phyloP scores from a whole-genome alignment of 2,329 filamentous ascomycete species.

The Stemphylium lycopersici region DNA sequence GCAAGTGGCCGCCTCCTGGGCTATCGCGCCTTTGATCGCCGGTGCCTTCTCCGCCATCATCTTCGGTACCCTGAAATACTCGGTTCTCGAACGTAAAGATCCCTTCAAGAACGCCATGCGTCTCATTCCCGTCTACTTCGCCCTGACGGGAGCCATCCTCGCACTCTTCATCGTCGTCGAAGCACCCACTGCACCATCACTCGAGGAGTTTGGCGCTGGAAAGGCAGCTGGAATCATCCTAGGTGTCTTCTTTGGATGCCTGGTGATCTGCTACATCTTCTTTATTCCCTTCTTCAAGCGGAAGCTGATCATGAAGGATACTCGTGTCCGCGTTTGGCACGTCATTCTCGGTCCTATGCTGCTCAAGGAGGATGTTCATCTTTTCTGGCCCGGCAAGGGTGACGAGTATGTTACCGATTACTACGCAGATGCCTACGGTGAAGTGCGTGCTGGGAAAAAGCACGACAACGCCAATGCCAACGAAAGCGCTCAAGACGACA shows the following conservation, averaged over 20 bases:
- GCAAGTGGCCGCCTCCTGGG: slow-evolving; percentile 54
- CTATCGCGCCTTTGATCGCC: slow-evolving; percentile 57
- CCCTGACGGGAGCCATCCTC: slow-evolving; percentile 56
- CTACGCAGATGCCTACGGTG: slow-evolving; percentile 44
- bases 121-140: slow-evolving; percentile 58
- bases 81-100: slow-evolving; percentile 57
- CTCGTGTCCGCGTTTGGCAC: slow-evolving; percentile 34
- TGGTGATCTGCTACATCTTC: slow-evolving; percentile 33
- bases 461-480: slow-evolving; percentile 8
- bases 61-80: slow-evolving; percentile 58
- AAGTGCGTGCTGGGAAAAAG: slow-evolving; percentile 25
- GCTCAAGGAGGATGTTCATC: slow-evolving; percentile 45
- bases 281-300: slow-evolving; percentile 39
- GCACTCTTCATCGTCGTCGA: slow-evolving; percentile 65
- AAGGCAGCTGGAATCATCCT: slow-evolving; percentile 37
- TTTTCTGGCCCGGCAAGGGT: slow-evolving; percentile 51
- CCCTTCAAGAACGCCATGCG: slow-evolving; percentile 58
- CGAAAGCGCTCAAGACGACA: slow-evolving; percentile 11
- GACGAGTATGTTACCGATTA: slow-evolving; percentile 50
- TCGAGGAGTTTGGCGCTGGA: slow-evolving; percentile 39
- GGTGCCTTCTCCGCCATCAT: slow-evolving; percentile 57
- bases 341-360: slow-evolving; percentile 48
- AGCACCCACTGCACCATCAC: slow-evolving; percentile 43
- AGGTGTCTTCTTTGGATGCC: slow-evolving; percentile 32
- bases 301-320: slow-evolving; percentile 34